Evolutionary conservation across 78 protist genomes (phyloP), one percentile per base, ranked within the genome.

Genomic region (Tieghemostelium lacteum): DNA sequence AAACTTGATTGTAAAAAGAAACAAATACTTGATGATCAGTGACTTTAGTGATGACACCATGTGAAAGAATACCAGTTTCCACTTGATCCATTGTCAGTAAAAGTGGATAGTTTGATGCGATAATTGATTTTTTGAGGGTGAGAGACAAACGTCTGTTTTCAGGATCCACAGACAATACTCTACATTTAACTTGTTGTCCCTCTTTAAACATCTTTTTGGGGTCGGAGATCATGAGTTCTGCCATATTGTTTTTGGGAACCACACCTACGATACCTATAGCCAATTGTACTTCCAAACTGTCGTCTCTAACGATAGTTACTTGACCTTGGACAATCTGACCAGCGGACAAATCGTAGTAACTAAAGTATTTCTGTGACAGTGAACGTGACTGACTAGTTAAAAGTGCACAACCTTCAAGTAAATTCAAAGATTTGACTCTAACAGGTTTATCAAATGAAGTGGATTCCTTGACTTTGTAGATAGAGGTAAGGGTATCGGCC

Each of bases 21-120:
- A 83, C 72, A 31, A 69, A 69, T 5, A 83, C 58, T 8, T 36
- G 33, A 37, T 55, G 28, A 12, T 45, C 39, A 34, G 54, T 69
- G 2, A 63, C 69, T 28, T 69, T 83, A 3, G 91, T 39, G 14
- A 83, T 69, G 78, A 64, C n/a, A 69, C 91, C 91, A 42, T 83
- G 77, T 20, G 91, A 55, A 34, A 83, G 42, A 3, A 42, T 28
- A 58, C 91, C 91, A 14, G 14, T 39, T 8, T 31, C 52, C 3
- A 42, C 52, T 1, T 28, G 6, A 14, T 31, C 7, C 37, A 20
- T 37, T 19, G 55, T 45, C n/a, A 72, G 20, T 7, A 83, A 37
- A 10, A 69, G 52, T 54, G 91, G 91, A 31, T 67, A 73, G 12
- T 61, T 63, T 1, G 80, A 69, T 33, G 39, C 19, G 62, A 83